phyloP scores from a whole-genome alignment of 495 filamentous ascomycete genomes.

The Penicillium turbatum region DNA sequence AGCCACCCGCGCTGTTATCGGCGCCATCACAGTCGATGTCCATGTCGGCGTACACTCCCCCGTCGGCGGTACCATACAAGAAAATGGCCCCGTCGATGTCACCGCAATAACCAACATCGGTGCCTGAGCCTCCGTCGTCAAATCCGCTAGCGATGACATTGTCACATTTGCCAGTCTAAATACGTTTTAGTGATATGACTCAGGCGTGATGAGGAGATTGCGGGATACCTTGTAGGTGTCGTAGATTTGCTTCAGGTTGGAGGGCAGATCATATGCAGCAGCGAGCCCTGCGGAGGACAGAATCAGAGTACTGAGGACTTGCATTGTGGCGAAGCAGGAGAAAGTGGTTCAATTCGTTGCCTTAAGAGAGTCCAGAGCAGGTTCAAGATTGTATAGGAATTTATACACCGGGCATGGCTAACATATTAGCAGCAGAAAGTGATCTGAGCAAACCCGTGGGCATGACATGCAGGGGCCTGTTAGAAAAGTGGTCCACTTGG shows the following conservation, averaged over 20 bases:
- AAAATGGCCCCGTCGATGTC: slow-evolving; percentile 30
- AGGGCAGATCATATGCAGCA: slow-evolving; percentile 25
- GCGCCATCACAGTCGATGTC: slow-evolving; percentile 66
- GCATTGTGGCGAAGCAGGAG: neutral
- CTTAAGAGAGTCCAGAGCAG: neutral
- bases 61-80: slow-evolving; percentile 23
- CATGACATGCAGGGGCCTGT: neutral
- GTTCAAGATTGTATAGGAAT: neutral
- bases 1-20: slow-evolving; percentile 46
- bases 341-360: neutral
- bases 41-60: slow-evolving; percentile 42
- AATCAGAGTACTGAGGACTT: neutral
- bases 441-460: neutral
- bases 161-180: slow-evolving; percentile 21
- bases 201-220: neutral
- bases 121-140: slow-evolving; percentile 17
- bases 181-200: neutral
- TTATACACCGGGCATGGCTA: neutral
- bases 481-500: too few relatives aligned
- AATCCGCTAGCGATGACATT: slow-evolving; percentile 26
- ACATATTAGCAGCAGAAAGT: neutral
- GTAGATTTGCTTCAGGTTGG: slow-evolving; percentile 30
- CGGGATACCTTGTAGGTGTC: slow-evolving; percentile 21
- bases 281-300: slow-evolving; percentile 1
- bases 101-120: slow-evolving; percentile 25